phyloP scores from a whole-genome alignment of 2,329 filamentous ascomycete genomes.

The Fusarium poae region DNA sequence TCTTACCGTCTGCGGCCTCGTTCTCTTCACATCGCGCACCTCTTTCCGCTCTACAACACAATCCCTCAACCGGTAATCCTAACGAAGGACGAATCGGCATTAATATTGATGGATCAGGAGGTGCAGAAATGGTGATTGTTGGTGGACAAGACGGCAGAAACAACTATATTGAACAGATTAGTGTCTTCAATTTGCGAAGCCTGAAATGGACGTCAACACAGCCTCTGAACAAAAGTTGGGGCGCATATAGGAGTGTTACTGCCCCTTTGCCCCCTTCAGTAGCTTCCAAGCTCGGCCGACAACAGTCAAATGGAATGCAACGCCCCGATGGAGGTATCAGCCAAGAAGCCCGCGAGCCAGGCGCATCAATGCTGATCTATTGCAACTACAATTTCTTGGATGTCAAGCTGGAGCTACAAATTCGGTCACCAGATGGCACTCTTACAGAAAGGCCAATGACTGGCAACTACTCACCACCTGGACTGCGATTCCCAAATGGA shows the following conservation, averaged over 20 bases:
- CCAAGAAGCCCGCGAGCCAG: slow-evolving; percentile 67
- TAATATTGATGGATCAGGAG: slow-evolving; percentile 88
- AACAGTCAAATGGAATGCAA: slow-evolving; percentile 59
- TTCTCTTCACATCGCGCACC: slow-evolving; percentile 89
- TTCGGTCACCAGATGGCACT: slow-evolving; percentile 85
- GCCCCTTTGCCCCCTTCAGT: slow-evolving; percentile 80
- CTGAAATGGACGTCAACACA: slow-evolving; percentile 96
- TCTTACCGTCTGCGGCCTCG: slow-evolving; percentile 86
- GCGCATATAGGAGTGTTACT: slow-evolving; percentile 95
- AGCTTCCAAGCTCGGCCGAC: slow-evolving; percentile 74
- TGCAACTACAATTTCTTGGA: slow-evolving; percentile 99
- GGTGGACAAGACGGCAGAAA: slow-evolving; percentile 98
- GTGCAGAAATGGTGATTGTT: slow-evolving; percentile 96
- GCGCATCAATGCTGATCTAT: slow-evolving; percentile 91
- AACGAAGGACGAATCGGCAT: slow-evolving; percentile 91
- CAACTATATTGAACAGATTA: slow-evolving; percentile 98
- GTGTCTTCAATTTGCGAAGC: slow-evolving; percentile 95
- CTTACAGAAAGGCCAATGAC: slow-evolving; percentile 91
- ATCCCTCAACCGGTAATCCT: slow-evolving; percentile 82
- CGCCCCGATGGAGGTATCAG: slow-evolving; percentile 62
- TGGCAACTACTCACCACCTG: slow-evolving; percentile 87
- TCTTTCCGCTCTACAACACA: slow-evolving; percentile 88
- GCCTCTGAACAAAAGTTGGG: slow-evolving; percentile 89
- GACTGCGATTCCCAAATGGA: slow-evolving; percentile 94
- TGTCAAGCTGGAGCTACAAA: slow-evolving; percentile 93